These are phyloP conservation scores for Monilinia polystroma DNA, from an alignment of 2,329 filamentous ascomycete species.

Conservation along the genomic window DNA sequence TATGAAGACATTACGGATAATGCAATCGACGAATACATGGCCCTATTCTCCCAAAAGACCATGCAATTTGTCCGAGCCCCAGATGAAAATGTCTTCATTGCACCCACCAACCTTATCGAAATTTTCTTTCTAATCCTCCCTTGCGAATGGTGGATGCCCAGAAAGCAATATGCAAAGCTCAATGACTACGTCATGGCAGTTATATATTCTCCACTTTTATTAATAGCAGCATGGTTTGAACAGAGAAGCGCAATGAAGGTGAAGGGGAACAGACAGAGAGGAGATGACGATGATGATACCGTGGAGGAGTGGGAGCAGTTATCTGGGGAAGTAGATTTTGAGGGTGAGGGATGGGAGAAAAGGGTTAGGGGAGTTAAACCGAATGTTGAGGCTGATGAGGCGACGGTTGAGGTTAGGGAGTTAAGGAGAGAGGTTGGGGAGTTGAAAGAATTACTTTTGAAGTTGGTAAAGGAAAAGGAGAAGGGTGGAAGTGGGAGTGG, in stretches of 20 bases:
- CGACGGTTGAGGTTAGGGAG: conserved; percentile 66
- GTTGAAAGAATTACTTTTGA: conserved; percentile 47
- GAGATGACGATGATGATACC: conserved; percentile 86
- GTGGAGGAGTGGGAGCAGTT: conserved; percentile 94
- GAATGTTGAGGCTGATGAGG: conserved; percentile 76
- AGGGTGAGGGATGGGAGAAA: conserved; percentile 82
- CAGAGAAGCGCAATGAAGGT: conserved; percentile 65
- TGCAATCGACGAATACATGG: conserved; percentile 92
- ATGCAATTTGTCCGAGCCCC: conserved; percentile 96
- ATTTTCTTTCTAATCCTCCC: conserved; percentile 74
- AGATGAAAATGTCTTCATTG: conserved; percentile 97
- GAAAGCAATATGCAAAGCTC: conserved; percentile 68
- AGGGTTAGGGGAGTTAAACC: conserved; percentile 72
- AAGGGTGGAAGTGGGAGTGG: neutral
- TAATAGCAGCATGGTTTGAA: conserved; percentile 75
- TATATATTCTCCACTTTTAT: conserved; percentile 79
- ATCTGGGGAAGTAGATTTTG: conserved; percentile 69
- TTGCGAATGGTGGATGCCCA: conserved; percentile 95
- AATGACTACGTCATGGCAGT: conserved; percentile 88
- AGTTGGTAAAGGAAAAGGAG: conserved; percentile 30
- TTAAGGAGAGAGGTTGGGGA: conserved; percentile 58
- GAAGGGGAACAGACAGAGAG: conserved; percentile 68
- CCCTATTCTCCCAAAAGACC: conserved; percentile 88
- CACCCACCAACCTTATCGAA: conserved; percentile 92
- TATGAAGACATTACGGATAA: conserved; percentile 83